Conservation (phyloP, 2,329 filamentous ascomycete species). For the Ceratocystis destructans region DNA sequence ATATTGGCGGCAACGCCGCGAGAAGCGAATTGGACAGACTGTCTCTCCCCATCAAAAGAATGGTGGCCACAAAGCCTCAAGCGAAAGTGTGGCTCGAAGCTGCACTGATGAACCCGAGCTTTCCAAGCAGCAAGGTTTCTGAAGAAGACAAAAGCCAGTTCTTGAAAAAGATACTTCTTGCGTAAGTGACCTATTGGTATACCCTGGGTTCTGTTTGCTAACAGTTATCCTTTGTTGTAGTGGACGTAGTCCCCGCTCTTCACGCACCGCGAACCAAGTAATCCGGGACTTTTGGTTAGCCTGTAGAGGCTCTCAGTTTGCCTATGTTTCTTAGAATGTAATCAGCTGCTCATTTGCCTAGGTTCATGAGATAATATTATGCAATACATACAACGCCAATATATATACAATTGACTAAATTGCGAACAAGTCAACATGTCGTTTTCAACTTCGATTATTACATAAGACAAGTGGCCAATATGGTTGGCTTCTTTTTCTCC, state of each 20-base stretch:
- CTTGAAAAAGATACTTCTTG: slow-evolving; percentile 47
- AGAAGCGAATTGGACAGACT: slow-evolving; percentile 60
- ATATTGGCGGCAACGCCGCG: slow-evolving; percentile 53
- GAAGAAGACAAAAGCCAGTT: slow-evolving; percentile 48
- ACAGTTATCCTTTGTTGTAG: slow-evolving; percentile 26
- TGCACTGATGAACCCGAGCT: slow-evolving; percentile 41
- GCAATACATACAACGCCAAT: no score
- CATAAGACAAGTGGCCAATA: no score
- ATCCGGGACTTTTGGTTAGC: slow-evolving; percentile 62
- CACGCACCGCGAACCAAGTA: slow-evolving; percentile 49
- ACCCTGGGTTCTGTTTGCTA: no score
- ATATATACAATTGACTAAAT: no score
- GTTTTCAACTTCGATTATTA: no score
- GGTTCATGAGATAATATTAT: no score
- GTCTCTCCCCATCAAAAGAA: slow-evolving; percentile 55
- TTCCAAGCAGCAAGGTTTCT: slow-evolving; percentile 46
- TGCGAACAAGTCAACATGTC: no score
- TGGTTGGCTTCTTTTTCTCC: not conserved
- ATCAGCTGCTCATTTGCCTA: not conserved
- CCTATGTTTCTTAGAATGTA: slow-evolving; percentile 22
- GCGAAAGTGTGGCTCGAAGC: slow-evolving; percentile 50
- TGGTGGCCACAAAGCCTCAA: slow-evolving; percentile 42
- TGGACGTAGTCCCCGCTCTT: slow-evolving; percentile 51
- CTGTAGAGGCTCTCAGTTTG: slow-evolving; percentile 47
- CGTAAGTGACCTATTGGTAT: not conserved